Conservation (phyloP, 805 yeast genomes). For the Cyberlindnera bimundalis region DNA sequence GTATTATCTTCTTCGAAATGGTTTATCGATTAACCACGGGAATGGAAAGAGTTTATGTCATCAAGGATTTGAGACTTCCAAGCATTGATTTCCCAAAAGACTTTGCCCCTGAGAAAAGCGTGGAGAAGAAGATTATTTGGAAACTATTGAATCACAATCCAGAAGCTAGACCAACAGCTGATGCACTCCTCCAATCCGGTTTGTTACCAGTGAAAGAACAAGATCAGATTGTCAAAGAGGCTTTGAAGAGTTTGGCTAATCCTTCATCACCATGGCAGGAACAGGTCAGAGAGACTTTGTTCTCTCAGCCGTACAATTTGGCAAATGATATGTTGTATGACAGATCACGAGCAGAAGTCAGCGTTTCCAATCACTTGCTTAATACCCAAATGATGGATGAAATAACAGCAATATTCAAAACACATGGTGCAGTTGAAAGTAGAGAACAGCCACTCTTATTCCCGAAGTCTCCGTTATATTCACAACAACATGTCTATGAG, state of each 20-base stretch:
- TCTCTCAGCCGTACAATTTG: constrained; percentile 78
- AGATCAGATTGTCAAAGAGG: constrained; percentile 86
- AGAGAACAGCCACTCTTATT: constrained; percentile 62
- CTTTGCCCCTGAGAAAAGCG: constrained; percentile 49
- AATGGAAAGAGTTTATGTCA: constrained; percentile 83
- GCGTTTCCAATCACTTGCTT: constrained; percentile 49
- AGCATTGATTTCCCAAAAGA: constrained; percentile 67
- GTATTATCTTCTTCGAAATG: constrained; percentile 96
- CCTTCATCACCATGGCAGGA: constrained; percentile 94
- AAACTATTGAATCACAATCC: constrained; percentile 79
- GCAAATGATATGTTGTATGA: constrained; percentile 87
- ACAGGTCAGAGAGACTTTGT: constrained; percentile 83
- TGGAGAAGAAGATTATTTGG: constrained; percentile 66
- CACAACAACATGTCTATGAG: constrained; percentile 68
- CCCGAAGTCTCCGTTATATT: constrained; percentile 74
- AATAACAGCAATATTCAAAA: constrained; percentile 59
- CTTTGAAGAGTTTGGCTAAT: constrained; percentile 77
- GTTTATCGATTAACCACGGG: constrained; percentile 79
- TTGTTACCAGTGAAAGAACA: constrained; percentile 84
- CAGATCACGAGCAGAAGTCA: constrained; percentile 29
- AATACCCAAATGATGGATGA: constrained; percentile 58
- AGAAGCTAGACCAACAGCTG: constrained; percentile 72
- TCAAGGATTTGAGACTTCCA: constrained; percentile 59
- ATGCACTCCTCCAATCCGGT: constrained; percentile 72
- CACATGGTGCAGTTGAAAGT: constrained; percentile 87